These are phyloP conservation scores for Phlegmacium glaucopus DNA, from an alignment of 768 basidiomycete species.

Conservation along the genomic window DNA sequence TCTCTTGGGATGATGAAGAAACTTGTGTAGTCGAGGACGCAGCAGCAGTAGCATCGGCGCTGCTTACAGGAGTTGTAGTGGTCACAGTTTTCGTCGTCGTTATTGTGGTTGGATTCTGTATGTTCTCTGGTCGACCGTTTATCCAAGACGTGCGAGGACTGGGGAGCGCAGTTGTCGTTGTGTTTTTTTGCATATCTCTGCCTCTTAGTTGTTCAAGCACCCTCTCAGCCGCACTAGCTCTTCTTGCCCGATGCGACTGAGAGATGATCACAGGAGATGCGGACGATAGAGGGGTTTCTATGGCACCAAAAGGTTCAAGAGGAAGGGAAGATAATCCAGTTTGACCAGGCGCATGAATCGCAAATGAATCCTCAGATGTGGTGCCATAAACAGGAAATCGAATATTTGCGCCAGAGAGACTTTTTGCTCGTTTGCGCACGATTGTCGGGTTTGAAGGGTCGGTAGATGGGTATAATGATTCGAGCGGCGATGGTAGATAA, in stretches of 20 bases:
- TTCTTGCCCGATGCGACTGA: conserved; percentile 39
- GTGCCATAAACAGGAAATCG: conserved; percentile 24
- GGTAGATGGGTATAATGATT: conserved; percentile 11
- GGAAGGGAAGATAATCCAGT: conserved; percentile 14
- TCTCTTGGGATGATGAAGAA: conserved; percentile 12
- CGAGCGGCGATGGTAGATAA: conserved; percentile 44
- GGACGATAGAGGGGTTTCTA: conserved; percentile 13
- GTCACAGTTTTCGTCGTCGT: conserved; percentile 1
- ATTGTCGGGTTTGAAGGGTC: conserved; percentile 17
- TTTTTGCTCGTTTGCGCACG: conserved; percentile 36
- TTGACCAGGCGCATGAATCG: conserved; percentile 19
- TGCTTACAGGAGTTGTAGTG: conserved; percentile 4
- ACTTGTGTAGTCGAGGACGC: background rate
- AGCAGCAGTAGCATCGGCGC: background rate
- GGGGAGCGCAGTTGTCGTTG: conserved; percentile 19
- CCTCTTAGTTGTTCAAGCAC: conserved; percentile 63
- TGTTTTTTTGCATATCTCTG: conserved; percentile 49
- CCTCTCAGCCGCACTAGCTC: conserved; percentile 65
- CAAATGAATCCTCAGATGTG: conserved; percentile 4
- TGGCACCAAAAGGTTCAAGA: conserved; percentile 10
- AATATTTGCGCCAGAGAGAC: conserved; percentile 27
- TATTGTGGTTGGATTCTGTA: conserved; percentile 5
- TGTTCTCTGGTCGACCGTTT: conserved; percentile 33
- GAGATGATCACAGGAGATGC: conserved; percentile 23
- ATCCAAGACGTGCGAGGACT: conserved; percentile 46